phyloP scores from a whole-genome alignment of 345 rosid species.

The Ceriops zippeliana region DNA sequence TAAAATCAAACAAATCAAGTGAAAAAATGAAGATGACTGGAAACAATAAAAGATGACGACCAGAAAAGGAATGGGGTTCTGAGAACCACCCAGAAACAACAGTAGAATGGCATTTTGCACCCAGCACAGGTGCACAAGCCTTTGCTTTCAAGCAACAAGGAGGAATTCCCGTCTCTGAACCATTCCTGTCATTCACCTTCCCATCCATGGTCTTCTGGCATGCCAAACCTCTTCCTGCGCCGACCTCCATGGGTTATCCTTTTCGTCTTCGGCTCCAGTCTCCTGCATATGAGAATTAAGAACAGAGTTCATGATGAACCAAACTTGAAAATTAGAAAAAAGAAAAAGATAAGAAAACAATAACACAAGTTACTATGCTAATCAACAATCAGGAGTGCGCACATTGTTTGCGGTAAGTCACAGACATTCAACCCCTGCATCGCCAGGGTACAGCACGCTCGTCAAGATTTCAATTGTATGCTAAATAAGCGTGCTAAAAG shows the following conservation, averaged over 20 bases:
- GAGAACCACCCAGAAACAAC: conserved; percentile 99
- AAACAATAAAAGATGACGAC: conserved; percentile 31
- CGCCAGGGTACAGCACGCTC: too few relatives aligned
- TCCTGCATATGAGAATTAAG: conserved; percentile 26
- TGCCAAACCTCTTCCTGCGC: conserved; percentile 86
- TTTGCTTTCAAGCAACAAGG: conserved; percentile 90
- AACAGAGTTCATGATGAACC: background rate
- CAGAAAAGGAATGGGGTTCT: conserved; percentile 55
- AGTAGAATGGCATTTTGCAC: conserved; percentile 86
- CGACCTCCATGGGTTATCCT: conserved; percentile 80
- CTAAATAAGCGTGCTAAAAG: too few relatives aligned
- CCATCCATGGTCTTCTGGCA: conserved; percentile 97
- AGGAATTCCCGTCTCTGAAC: conserved; percentile 53
- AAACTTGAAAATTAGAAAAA: too few relatives aligned
- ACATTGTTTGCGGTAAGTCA: too few relatives aligned
- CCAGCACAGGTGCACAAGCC: conserved; percentile 71
- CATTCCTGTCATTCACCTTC: conserved; percentile 75
- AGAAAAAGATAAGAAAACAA: too few relatives aligned
- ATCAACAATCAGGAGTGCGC: too few relatives aligned
- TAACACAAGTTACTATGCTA: too few relatives aligned
- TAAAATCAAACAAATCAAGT: background rate
- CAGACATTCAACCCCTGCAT: too few relatives aligned
- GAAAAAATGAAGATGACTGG: background rate
- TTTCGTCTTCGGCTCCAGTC: conserved; percentile 87
- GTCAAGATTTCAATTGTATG: too few relatives aligned